Evolutionary conservation across 495 filamentous ascomycete genomes (phyloP), one percentile per base, ranked within the genome.

Genomic region (Penicillium lagena): DNA sequence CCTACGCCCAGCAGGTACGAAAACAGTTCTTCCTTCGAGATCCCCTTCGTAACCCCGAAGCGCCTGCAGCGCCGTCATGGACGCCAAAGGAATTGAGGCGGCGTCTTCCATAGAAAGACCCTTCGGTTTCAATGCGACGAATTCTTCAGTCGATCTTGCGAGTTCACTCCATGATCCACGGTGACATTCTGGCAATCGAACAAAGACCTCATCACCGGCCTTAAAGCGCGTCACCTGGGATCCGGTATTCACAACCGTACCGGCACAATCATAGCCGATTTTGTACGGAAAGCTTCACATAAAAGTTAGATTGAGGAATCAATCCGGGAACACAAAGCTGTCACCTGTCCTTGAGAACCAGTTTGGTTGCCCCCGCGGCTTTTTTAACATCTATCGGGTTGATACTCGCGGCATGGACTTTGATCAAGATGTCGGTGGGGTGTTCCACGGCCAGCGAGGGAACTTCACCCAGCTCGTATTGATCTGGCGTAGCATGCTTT

Each of bases 1-100:
- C 51, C 12, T 50, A 58, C 55, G 45, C 7, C 66, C 75, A 12
- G 55, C 76, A 5, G 76, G 62, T 8, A 80, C 58, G 45, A 74
- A 73, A 2, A 76, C 72, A 14, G 72, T 77, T 62, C 79, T 80
- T 8, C 74, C 76, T 11, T 63, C 58, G 17, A 67, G 48, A 42
- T 55, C 53, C 14, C 56, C 62, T 28, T 72, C 49, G 4, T 57
- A 73, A 8, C 52, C 57, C 27, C 62, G 54, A 7, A 77, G 50
- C 22, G 64, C 55, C 49, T 76, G 70, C 8, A 68, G 43, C 2
- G 68, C 66, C 2, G 71, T 75, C 12, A 68, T 43, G 5, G 58
- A 56, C 1, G 49, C 61, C 7, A 66, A 54, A 1, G 61, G 57
- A 4, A 78, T 42, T n/a, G 70, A 65, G 14, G 62, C 56, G 9